phyloP scores from a whole-genome alignment of 139 green algal species.

The Coccomyxa sp. region DNA sequence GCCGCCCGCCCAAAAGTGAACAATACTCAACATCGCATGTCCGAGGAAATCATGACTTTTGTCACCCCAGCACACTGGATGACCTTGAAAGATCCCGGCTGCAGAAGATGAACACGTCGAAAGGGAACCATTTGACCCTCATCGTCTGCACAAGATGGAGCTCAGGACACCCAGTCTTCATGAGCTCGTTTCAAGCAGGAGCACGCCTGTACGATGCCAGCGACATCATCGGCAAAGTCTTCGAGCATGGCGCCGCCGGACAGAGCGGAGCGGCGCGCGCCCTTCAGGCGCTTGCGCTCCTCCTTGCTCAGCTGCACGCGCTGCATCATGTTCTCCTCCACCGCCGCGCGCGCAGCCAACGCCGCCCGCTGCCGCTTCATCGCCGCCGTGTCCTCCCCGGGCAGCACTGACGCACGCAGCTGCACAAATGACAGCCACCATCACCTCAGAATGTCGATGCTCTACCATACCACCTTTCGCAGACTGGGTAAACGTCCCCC shows the following conservation, averaged over 20 bases:
- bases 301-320: conserved; percentile 77
- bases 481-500: no score
- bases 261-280: conserved; percentile 37
- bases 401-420: background rate
- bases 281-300: conserved; percentile 75
- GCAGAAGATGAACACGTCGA: no score
- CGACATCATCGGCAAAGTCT: conserved; percentile 93
- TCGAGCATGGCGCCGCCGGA: conserved; percentile 60
- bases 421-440: background rate
- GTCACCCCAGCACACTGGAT: no score
- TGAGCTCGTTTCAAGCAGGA: no score
- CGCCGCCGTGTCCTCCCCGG: conserved; percentile 33
- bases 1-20: no score
- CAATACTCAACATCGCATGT: no score
- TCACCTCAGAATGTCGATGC: background rate
- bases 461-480: no score
- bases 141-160: no score
- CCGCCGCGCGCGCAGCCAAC: conserved; percentile 64
- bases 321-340: conserved; percentile 89
- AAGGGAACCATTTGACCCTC: no score
- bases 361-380: conserved; percentile 53
- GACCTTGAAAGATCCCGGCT: no score
- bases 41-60: no score
- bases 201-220: conserved; percentile 59
- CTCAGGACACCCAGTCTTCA: no score